Conservation (phyloP, 768 basidiomycete genomes). For the Amanita polypyramis region DNA sequence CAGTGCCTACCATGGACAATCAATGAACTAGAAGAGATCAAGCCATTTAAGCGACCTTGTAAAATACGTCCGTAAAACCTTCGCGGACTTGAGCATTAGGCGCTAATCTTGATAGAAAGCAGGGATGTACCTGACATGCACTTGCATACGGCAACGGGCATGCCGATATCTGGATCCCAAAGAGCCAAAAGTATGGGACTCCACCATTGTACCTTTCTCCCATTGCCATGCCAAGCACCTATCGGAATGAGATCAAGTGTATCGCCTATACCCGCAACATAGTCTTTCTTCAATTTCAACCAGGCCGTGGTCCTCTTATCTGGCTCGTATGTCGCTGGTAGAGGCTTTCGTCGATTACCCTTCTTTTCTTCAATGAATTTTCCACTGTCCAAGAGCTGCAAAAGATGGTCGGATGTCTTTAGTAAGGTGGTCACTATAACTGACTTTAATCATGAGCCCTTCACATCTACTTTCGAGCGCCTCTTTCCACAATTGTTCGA, state of each 20-base stretch:
- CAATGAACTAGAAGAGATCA: not conserved
- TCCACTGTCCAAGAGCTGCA: slow-evolving; percentile 56
- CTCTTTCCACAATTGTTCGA: slow-evolving; percentile 68
- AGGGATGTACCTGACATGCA: slow-evolving; percentile 66
- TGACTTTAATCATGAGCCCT: slow-evolving; percentile 89
- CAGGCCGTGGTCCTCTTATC: slow-evolving; percentile 83
- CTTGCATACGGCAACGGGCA: slow-evolving; percentile 74
- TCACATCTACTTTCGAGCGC: slow-evolving; percentile 75
- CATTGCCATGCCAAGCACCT: slow-evolving; percentile 85
- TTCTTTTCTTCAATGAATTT: slow-evolving; percentile 23
- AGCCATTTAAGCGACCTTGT: slow-evolving; percentile 36
- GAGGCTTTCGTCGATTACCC: slow-evolving; percentile 44
- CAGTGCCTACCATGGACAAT: slow-evolving; percentile 35
- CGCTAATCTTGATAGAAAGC: not conserved
- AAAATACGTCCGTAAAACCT: slow-evolving; percentile 83
- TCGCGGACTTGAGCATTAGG: not conserved
- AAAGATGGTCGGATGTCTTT: not conserved
- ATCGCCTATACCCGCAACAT: slow-evolving; percentile 72
- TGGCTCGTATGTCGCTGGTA: slow-evolving; percentile 84
- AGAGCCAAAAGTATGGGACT: slow-evolving; percentile 76
- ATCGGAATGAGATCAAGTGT: slow-evolving; percentile 62
- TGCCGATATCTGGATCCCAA: slow-evolving; percentile 54
- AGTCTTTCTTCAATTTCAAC: slow-evolving; percentile 92
- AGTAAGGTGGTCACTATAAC: slow-evolving; percentile 5
- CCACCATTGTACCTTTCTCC: slow-evolving; percentile 88